These are phyloP conservation scores for Globisporangium orthogonon DNA, from an alignment of 352 stramenopile genomes.

Conservation along the genomic window DNA sequence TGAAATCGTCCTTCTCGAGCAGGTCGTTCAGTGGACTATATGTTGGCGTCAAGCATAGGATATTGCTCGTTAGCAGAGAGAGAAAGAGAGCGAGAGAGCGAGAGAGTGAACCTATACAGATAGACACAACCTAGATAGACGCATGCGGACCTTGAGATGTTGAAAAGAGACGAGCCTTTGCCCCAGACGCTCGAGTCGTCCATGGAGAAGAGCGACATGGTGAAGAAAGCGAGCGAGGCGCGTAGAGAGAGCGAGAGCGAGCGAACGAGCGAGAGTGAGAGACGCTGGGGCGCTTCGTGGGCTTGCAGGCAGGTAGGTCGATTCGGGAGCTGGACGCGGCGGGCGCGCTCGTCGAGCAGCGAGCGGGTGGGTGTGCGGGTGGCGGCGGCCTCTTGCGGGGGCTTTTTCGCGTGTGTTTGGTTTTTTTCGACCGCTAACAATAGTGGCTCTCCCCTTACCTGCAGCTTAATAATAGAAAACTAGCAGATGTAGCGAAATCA, in stretches of 20 bases:
- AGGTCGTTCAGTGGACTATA: slow-evolving; percentile 91
- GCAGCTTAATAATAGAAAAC: background rate
- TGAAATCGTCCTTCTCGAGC: slow-evolving; percentile 91
- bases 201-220: slow-evolving; percentile 85
- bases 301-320: background rate
- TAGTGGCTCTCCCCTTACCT: background rate
- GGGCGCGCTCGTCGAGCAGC: too few species aligned
- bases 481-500: background rate
- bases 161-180: slow-evolving; percentile 82
- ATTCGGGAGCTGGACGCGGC: background rate
- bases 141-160: slow-evolving; percentile 63
- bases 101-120: too few species aligned
- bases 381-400: too few species aligned
- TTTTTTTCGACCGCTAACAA: background rate
- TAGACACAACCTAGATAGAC: background rate
- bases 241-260: background rate
- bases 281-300: too few species aligned
- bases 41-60: too few species aligned
- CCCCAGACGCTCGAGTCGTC: slow-evolving; percentile 81
- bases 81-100: too few species aligned
- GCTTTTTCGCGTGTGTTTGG: too few species aligned
- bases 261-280: too few species aligned
- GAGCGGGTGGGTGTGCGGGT: too few species aligned
- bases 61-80: too few species aligned
- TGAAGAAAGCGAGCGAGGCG: background rate